A percentile compares a stretch with the other conserved stretches of the same genome.
Evolutionary conservation across 108 stramenopile species (phyloP).

Genomic region (Thalassiosira profunda): DNA sequence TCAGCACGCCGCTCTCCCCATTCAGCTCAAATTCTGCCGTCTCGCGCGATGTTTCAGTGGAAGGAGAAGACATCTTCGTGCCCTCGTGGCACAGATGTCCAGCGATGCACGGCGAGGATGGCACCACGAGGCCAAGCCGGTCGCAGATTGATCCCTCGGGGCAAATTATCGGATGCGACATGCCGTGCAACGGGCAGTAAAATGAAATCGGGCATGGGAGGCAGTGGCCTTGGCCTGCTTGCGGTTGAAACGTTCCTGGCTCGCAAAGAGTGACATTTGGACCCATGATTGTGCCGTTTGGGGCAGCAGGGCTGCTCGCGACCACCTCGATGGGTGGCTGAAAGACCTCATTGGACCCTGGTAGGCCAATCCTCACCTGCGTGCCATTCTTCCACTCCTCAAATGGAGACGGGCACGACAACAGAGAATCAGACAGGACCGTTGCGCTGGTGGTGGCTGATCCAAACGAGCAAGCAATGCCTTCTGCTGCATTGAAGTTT

Average conservation of each 20-base stretch:
- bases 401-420: conserved; percentile 41
- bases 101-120: conserved; percentile 57
- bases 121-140: conserved; percentile 46
- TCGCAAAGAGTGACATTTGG: conserved; percentile 79
- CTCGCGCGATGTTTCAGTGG: no score
- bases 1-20: conserved; percentile 31
- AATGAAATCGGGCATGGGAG: conserved; percentile 77
- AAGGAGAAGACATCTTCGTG: no score
- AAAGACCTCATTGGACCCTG: conserved; percentile 10
- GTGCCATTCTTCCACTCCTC: conserved; percentile 49
- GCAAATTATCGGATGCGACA: conserved; percentile 61
- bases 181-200: conserved; percentile 75
- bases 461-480: not conserved
- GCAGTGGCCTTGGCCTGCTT: conserved; percentile 46
- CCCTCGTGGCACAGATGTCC: conserved; percentile 70
- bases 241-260: conserved; percentile 83
- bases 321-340: conserved; percentile 9
- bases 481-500: conserved; percentile 15
- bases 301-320: conserved; percentile 25
- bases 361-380: conserved; percentile 14
- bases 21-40: conserved; percentile 18
- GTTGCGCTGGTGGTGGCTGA: not conserved
- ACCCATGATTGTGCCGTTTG: conserved; percentile 56
- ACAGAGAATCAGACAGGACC: conserved; percentile 36
- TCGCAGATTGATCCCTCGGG: conserved; percentile 79